A percentile compares a stretch with the other conserved stretches of the same genome.
phyloP scores from a whole-genome alignment of 2,329 filamentous ascomycete genomes.

The Colletotrichum sp. region DNA sequence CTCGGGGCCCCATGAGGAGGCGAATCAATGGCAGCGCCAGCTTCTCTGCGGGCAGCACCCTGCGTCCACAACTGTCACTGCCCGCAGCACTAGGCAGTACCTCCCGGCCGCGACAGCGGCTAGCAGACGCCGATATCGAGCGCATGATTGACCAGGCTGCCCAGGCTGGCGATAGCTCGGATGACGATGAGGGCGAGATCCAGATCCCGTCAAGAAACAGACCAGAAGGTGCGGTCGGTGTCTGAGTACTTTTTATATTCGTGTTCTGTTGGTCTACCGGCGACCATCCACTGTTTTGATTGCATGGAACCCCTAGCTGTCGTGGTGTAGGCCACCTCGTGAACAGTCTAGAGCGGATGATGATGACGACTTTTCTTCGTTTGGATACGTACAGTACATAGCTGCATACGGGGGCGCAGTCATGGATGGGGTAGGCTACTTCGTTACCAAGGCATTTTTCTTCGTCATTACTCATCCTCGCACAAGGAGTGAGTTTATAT shows the following conservation, averaged over 20 bases:
- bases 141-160: conserved; percentile 60
- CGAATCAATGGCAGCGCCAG: conserved; percentile 32
- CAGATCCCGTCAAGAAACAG: conserved; percentile 44
- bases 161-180: conserved; percentile 56
- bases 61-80: conserved; percentile 49
- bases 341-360: background rate
- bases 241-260: background rate
- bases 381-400: conserved; percentile 3
- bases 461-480: background rate
- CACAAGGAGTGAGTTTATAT: background rate
- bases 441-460: background rate
- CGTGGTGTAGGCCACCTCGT: background rate
- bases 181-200: conserved; percentile 62
- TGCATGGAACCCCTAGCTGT: background rate
- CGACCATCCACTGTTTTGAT: background rate
- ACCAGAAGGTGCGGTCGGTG: conserved; percentile 27
- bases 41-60: conserved; percentile 6
- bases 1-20: conserved; percentile 31
- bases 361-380: conserved; percentile 11
- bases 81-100: conserved; percentile 51
- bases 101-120: conserved; percentile 41
- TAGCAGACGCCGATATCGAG: conserved; percentile 63
- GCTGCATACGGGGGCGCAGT: background rate
- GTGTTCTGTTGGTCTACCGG: background rate
- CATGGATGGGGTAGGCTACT: background rate